Percentiles rank a stretch among this genome's conserved stretches.
These are phyloP conservation scores for Didymella sp. DNA, from an alignment of 2,329 filamentous ascomycete species.

Conservation along the genomic window DNA sequence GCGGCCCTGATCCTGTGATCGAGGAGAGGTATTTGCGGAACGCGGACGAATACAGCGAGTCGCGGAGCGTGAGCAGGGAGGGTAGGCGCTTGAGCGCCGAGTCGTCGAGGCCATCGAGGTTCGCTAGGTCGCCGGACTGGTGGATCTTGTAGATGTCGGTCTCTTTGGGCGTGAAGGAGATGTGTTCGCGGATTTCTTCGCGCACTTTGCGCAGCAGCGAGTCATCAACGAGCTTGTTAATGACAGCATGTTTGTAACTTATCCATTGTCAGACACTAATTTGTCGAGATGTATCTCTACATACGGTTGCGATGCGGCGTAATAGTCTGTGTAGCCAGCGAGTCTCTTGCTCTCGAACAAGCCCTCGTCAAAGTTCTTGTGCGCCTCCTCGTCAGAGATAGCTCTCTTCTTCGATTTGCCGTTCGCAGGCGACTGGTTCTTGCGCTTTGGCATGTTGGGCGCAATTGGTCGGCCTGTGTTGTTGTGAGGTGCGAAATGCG, in stretches of 20 bases:
- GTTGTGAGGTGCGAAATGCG: neutral
- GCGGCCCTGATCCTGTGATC: slow-evolving; percentile 82
- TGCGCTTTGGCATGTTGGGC: slow-evolving; percentile 50
- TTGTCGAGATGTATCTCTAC: slow-evolving; percentile 15
- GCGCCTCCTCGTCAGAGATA: slow-evolving; percentile 51
- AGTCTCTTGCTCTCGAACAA: slow-evolving; percentile 49
- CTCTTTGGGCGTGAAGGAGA: slow-evolving; percentile 97
- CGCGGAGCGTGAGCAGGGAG: slow-evolving; percentile 87
- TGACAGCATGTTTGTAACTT: slow-evolving; percentile 91
- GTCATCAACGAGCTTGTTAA: slow-evolving; percentile 80
- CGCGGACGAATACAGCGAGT: slow-evolving; percentile 87
- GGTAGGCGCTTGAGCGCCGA: slow-evolving; percentile 84
- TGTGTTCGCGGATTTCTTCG: slow-evolving; percentile 84
- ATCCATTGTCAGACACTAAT: slow-evolving; percentile 9
- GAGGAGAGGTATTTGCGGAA: slow-evolving; percentile 89
- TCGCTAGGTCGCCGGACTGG: slow-evolving; percentile 96
- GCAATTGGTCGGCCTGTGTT: neutral
- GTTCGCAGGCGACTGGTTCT: slow-evolving; percentile 49
- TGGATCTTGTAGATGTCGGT: slow-evolving; percentile 99
- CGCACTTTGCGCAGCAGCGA: slow-evolving; percentile 84
- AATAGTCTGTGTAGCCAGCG: slow-evolving; percentile 45
- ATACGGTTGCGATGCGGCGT: slow-evolving; percentile 51
- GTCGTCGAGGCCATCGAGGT: slow-evolving; percentile 91
- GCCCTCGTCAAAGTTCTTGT: slow-evolving; percentile 49
- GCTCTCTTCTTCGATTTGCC: slow-evolving; percentile 53